Conservation (phyloP, 768 basidiomycete genomes). For the Kwoniella heveanensis region DNA sequence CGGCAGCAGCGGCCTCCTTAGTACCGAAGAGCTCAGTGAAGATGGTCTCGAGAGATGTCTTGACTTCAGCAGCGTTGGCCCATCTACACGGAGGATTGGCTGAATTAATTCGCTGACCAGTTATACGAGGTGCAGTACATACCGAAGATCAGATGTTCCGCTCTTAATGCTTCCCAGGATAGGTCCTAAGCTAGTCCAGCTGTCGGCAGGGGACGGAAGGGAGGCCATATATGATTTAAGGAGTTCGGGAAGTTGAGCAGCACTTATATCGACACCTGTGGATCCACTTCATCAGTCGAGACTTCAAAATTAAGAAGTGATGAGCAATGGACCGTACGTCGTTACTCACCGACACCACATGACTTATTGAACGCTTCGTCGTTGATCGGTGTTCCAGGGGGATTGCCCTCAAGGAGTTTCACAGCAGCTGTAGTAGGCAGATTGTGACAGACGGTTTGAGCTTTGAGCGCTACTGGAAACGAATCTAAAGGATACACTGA, state of each 20-base stretch:
- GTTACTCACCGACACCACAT: slow-evolving; percentile 85
- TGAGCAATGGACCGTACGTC: neutral
- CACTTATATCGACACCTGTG: slow-evolving; percentile 75
- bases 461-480: too few relatives aligned
- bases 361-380: slow-evolving; percentile 70
- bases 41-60: slow-evolving; percentile 48
- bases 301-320: neutral
- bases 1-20: slow-evolving; percentile 44
- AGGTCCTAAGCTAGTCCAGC: slow-evolving; percentile 76
- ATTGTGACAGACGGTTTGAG: too few relatives aligned
- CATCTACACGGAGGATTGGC: slow-evolving; percentile 30
- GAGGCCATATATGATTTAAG: slow-evolving; percentile 64
- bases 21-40: slow-evolving; percentile 52
- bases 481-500: too few relatives aligned
- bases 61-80: slow-evolving; percentile 53
- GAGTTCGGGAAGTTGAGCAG: slow-evolving; percentile 64
- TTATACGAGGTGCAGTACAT: slow-evolving; percentile 5
- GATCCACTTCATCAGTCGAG: neutral
- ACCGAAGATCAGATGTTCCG: slow-evolving; percentile 49
- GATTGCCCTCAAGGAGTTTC: slow-evolving; percentile 70
- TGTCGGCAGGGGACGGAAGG: slow-evolving; percentile 61
- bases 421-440: slow-evolving; percentile 68
- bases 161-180: slow-evolving; percentile 49
- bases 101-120: neutral
- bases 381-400: slow-evolving; percentile 62